Conservation (phyloP, 2,329 filamentous ascomycete genomes). For the Penicillium glabrum region DNA sequence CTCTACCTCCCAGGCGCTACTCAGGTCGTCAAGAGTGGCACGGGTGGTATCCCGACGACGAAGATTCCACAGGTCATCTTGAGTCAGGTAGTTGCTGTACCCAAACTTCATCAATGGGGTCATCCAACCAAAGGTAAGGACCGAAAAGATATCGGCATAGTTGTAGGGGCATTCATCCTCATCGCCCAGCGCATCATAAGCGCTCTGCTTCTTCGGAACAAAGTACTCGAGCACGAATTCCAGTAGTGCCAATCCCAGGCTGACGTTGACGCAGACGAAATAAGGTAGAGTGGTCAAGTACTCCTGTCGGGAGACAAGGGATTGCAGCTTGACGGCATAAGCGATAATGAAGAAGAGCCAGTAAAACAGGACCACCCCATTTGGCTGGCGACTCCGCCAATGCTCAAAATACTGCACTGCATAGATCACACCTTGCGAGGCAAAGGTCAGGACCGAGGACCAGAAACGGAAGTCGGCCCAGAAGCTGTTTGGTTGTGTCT, state of each 20-base stretch:
- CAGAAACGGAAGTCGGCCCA: constrained; percentile 81
- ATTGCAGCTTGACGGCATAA: constrained; percentile 79
- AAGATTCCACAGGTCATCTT: constrained; percentile 94
- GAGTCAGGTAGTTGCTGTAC: constrained; percentile 86
- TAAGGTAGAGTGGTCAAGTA: constrained; percentile 68
- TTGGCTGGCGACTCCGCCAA: constrained; percentile 76
- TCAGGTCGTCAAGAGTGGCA: constrained; percentile 68
- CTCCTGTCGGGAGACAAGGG: constrained; percentile 74
- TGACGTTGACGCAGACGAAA: constrained; percentile 73
- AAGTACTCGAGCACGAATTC: constrained; percentile 84
- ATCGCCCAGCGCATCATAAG: constrained; percentile 66
- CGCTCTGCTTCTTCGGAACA: constrained; percentile 73
- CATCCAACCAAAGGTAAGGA: constrained; percentile 97
- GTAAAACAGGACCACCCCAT: constrained; percentile 86
- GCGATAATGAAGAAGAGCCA: constrained; percentile 84
- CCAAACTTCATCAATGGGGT: constrained; percentile 95
- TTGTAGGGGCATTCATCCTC: constrained; percentile 71
- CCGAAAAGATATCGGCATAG: constrained; percentile 90
- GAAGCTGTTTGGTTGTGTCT: constrained; percentile 69
- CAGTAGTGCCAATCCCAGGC: constrained; percentile 65
- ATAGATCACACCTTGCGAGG: constrained; percentile 73
- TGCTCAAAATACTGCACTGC: constrained; percentile 84
- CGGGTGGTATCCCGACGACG: constrained; percentile 77
- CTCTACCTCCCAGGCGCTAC: constrained; percentile 74
- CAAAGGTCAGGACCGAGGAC: constrained; percentile 70